Evolutionary conservation across 1,284 basidiomycete genomes (phyloP), one percentile per base, ranked within the genome.

Genomic region (Apiotrichum sp.): DNA sequence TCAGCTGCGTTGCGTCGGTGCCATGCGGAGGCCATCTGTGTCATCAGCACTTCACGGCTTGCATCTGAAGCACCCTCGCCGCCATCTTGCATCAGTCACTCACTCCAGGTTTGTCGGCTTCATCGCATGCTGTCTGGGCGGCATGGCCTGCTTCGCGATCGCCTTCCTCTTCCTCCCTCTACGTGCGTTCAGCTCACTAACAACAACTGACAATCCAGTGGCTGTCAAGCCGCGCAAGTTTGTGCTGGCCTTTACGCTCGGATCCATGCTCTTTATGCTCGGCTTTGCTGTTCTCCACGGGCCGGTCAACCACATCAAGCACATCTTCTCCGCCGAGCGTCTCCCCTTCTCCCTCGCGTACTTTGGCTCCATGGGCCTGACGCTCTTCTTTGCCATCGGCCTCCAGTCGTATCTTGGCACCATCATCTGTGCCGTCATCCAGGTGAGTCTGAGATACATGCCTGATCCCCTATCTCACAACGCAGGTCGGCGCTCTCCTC

Each of bases 131-230:
- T 78, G 95, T 47, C 78, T 89, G 16, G 95, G 95, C 9, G 93
- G 93, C 5, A 86, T 85, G 41, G 88, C 93, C 1, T 98, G 95
- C 78, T 98, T 99, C 81, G 86, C 91, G 61, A 87, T 98, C 52
- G 86, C 92, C 13, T 98, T 98, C 79, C 73, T 98, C 59, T 93
- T 90, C 13, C 79, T 96, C 29, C 92, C 93, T 4, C 74, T 93
- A 52, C 80, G 75, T 75, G 53, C 29, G 48, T 48, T 3, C 35
- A 16, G 22, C 8, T 13, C 6, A 8, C 16, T n/a, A 62, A 70
- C 65, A 22, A 11, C 13, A 32, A 8, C 16, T n/a, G 61, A 70
- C 65, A 22, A 11, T n/a, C 29, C 31, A 77, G 75, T 97, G 39
- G 86, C 86, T 6, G 63, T 93, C 52, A 88, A 88, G 55, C 90